Conservation (phyloP, 2,329 filamentous ascomycete genomes). For the Colletotrichum godetiae region DNA sequence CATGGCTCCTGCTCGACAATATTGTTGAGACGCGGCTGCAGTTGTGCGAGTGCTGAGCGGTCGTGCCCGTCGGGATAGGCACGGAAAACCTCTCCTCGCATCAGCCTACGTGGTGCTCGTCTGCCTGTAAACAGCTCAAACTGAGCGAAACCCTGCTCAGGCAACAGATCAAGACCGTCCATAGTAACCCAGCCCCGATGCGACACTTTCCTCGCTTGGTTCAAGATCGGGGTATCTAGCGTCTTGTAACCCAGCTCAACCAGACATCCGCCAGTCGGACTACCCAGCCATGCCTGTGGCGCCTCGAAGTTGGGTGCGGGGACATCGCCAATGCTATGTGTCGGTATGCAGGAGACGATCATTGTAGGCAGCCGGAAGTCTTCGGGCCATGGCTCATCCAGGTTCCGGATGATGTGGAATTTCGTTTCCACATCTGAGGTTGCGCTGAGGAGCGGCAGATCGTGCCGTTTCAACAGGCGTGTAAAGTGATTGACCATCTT, state of each 20-base stretch:
- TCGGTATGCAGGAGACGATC: constrained; percentile 81
- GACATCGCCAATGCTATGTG: constrained; percentile 71
- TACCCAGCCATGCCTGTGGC: constrained; percentile 76
- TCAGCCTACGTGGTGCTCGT: constrained; percentile 74
- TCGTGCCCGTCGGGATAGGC: constrained; percentile 57
- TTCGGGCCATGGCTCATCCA: constrained; percentile 72
- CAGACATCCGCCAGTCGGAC: constrained; percentile 79
- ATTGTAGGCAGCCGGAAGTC: constrained; percentile 75
- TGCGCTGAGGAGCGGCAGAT: constrained; percentile 55
- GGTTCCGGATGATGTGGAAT: constrained; percentile 69
- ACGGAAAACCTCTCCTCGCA: constrained; percentile 73
- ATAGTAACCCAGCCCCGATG: constrained; percentile 78
- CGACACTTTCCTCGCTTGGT: constrained; percentile 71
- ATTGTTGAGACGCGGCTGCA: constrained; percentile 53
- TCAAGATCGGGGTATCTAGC: constrained; percentile 76
- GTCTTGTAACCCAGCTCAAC: constrained; percentile 82
- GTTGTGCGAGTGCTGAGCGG: constrained; percentile 50
- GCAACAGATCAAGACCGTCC: constrained; percentile 80
- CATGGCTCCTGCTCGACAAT: constrained; percentile 54
- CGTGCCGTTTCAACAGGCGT: constrained; percentile 58
- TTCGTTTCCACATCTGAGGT: constrained; percentile 48
- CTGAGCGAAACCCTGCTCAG: constrained; percentile 84
- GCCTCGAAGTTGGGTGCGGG: constrained; percentile 78
- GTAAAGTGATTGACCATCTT: constrained; percentile 78
- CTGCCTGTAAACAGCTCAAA: constrained; percentile 85